Base-by-base conservation (phyloP, 1,284 basidiomycete species). In the Melampsora larici-populina region DNA sequence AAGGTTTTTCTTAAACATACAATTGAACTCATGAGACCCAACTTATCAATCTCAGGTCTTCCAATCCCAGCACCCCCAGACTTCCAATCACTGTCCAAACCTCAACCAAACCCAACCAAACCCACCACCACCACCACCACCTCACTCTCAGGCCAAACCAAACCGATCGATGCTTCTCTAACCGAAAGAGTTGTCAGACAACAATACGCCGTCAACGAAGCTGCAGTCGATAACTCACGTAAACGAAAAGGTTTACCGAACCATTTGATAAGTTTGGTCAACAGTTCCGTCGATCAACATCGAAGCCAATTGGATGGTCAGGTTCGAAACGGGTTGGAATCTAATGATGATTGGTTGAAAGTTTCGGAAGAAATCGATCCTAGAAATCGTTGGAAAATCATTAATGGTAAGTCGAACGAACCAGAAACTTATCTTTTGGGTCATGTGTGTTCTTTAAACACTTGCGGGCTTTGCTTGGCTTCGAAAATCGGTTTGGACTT, bases 321-420 rank as follows among this genome's bases (percentile, higher is more conserved):
- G n/a, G 11, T n/a, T 46, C 2, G 33, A 31, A n/a, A 68, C 17
- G 49, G 68, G 36, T 4, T 29, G 26, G 29, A 74, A 31, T 29
- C 31, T 31, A 48, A 58, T 49, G 72, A 74, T 43, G 63, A 62
- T 17, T 43, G 31, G 33, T 33, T 49, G 17, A 18, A 46, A 17
- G n/a, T 48, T 8, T 26, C 66, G 29, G 21, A 18, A 4, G 6
- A 18, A 26, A 67, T 24, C 18, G 65, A 75, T 40, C 64, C 73
- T 68, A 36, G 48, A 2, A 31, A 75, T 40, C 43, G 64, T 18
- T 74, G 72, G 72, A 51, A 75, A 33, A 36, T 75, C 33, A 15
- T 67, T 18, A 75, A 75, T 68, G 73, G 73, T 75, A 40, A 55
- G n/a, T n/a, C n/a, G n/a, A n/a, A n/a, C n/a, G n/a, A n/a, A n/a